Base-by-base conservation (phyloP, 768 basidiomycete genomes). In the Rhodosporidiobolus sp. region DNA sequence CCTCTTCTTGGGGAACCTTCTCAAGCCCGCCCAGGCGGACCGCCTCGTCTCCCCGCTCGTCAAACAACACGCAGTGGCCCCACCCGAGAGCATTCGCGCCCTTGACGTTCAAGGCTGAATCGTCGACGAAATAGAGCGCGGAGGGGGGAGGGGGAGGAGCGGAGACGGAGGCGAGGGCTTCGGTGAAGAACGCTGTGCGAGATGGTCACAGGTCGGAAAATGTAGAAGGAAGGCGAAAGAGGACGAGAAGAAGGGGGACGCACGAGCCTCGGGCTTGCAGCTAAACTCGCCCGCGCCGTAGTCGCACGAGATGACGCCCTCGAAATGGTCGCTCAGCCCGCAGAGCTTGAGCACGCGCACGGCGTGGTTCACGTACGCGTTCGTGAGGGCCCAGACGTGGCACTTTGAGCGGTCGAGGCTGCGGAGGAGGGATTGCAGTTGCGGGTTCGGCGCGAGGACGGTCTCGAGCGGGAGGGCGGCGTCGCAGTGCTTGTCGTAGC, bases 221-320 rank as follows among this genome's bases (percentile, higher is more conserved):
- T 35, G 16, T 22, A 14, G 34, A 60, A 17, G 26, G 50, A 38
- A n/a, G n/a, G 16, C 7, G 30, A n/a, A 19, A 4, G 1, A 35
- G n/a, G 20, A 24, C 28, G 30, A 17, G 50, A 14, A 24, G 34
- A 12, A 26, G 24, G 49, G 12, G 3, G 7, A 48, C 70, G 4
- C 14, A 71, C 74, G 66, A 0, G 59, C 57, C 61, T 77, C 76
- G 14, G 76, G 76, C 50, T 77, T 77, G 67, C 76, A 77, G 38
- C 67, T 69, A 28, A 77, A 77, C 14, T 71, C 67, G 35, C 58
- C 53, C 0, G 76, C 69, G 46, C 66, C 69, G 46, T 78, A 79
- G 43, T 77, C 76, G 67, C 78, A 79, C 11, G 73, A 75, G 16
- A 79, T 70, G 60, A 79, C 72, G 28, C 76, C 78, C 57, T 79